Evolutionary conservation across 2,329 filamentous ascomycete species (phyloP), one percentile per base, ranked within the genome.

Genomic region (Epichloe sibirici): DNA sequence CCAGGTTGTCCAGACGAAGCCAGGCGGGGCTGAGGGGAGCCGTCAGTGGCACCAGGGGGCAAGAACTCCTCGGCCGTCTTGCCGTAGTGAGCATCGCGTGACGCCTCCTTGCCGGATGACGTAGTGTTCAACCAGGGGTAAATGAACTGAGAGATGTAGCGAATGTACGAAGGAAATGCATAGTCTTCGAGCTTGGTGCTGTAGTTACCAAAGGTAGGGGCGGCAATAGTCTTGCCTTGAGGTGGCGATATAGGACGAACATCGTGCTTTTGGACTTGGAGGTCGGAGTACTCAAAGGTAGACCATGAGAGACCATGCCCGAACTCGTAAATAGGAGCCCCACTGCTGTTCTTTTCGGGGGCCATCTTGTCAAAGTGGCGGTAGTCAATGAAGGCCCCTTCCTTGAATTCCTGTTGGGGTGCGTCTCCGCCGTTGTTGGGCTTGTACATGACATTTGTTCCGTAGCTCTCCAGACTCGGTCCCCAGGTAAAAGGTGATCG

Each of bases 401-500:
- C 88, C 6, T 74, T 72, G 63, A 89, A 94, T 61, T 88, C 78
- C 40, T 82, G 71, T 62, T 93, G 88, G 4, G 87, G 86, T 12
- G 82, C 78, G 34, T 62, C 73, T 12, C 73, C 64, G 48, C 82
- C 84, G 54, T 86, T 85, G 70, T 87, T 90, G 34, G 85, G 79
- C 62, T 79, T 65, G 66, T 84, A 84, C 48, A 82, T 66, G n/a
- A 90, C 64, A 48, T 85, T 77, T 7, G 78, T 77, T 39, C 83
- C 85, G 61, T 90, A 93, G 60, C 85, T 81, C 56, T 78, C 74
- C 15, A 76, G 77, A 2, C 79, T 78, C 39, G 75, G 73, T 12
- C 86, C 89, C 76, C 89, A 86, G 4, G 88, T 93, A 68, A 94
- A 95, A 3, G 86, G 84, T 0, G 85, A 78, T 57, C 88, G 86